phyloP scores from a whole-genome alignment of 805 yeast species.

The Yarrowia alimentaria region DNA sequence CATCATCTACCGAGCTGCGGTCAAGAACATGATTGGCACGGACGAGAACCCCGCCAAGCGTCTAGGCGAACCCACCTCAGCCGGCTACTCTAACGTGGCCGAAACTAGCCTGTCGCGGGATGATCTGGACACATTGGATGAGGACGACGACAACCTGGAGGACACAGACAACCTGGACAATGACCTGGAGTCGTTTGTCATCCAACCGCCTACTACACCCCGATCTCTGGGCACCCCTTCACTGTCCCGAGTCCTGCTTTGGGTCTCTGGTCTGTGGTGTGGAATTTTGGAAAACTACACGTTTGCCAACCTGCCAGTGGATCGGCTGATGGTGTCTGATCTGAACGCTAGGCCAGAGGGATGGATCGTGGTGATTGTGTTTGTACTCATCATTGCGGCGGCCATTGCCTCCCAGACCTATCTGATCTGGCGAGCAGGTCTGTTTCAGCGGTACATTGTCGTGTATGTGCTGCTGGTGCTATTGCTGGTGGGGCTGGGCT shows the following conservation, averaged over 20 bases:
- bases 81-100: constrained; percentile 5
- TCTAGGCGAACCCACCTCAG: neutral
- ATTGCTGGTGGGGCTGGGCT: constrained; percentile 7
- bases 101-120: neutral
- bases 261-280: constrained; percentile 82
- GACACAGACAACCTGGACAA: too few species aligned
- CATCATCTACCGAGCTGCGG: constrained; percentile 53
- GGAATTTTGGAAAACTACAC: constrained; percentile 84
- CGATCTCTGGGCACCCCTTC: constrained; percentile 15
- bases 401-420: constrained; percentile 74
- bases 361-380: constrained; percentile 43
- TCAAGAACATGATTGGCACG: constrained; percentile 42
- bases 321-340: constrained; percentile 72
- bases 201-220: too few species aligned
- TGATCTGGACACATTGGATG: neutral
- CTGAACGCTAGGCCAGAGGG: constrained; percentile 77
- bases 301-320: constrained; percentile 85
- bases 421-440: constrained; percentile 66
- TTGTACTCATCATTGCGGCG: constrained; percentile 48
- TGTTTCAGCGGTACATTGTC: constrained; percentile 50
- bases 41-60: constrained; percentile 19
- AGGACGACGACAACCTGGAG: neutral
- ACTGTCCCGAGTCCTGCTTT: constrained; percentile 47
- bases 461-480: constrained; percentile 15
- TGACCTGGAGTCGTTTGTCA: too few species aligned